Evolutionary conservation across 768 basidiomycete species (phyloP), one percentile per base, ranked within the genome.

Genomic region (Asterophora parasitica): DNA sequence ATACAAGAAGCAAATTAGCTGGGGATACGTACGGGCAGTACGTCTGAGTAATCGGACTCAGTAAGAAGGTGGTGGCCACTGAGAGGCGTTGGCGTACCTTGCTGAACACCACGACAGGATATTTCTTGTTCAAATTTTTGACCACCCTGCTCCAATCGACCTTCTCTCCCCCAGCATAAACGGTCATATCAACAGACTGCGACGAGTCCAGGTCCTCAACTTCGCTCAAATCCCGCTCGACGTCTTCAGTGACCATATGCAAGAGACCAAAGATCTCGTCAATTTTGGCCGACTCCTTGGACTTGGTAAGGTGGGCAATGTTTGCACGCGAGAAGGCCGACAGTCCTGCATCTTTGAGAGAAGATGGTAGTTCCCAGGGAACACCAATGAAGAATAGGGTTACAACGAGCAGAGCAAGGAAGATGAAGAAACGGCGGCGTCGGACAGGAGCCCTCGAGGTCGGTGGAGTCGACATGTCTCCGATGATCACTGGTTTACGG

Each of bases 21-120:
- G n/a, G 42, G 12, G 4, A 20, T n/a, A 48, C 51, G 17, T 60
- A 89, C 86, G 78, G 80, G 76, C 89, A 91, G 58, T 82, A 85
- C 17, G 85, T 78, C 85, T 86, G 42, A 4, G 13, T 7, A 20
- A 39, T 12, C 13, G 7, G 6, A 7, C 13, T 31, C 10, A 35
- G 39, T 42, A 12, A 31, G n/a, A 31, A 34, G 23, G 7, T 15
- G 33, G 20, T 5, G 32, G 23, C n/a, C 15, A 38, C 28, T 46
- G 30, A 41, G 10, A 9, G 7, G 50, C 33, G 8, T 46, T 30
- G 20, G 63, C 73, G 27, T 46, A 83, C 86, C 74, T 92, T 92
- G 72, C 88, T 90, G 58, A 92, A 90, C 10, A 92, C 80, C 37
- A 91, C 70, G 6, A 92, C 64, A 2, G 88, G 88, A 55, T 77